Percentiles rank a stretch among this genome's conserved stretches.
Conservation (phyloP, 2,329 filamentous ascomycete species). For the Claviceps pazoutovae region DNA sequence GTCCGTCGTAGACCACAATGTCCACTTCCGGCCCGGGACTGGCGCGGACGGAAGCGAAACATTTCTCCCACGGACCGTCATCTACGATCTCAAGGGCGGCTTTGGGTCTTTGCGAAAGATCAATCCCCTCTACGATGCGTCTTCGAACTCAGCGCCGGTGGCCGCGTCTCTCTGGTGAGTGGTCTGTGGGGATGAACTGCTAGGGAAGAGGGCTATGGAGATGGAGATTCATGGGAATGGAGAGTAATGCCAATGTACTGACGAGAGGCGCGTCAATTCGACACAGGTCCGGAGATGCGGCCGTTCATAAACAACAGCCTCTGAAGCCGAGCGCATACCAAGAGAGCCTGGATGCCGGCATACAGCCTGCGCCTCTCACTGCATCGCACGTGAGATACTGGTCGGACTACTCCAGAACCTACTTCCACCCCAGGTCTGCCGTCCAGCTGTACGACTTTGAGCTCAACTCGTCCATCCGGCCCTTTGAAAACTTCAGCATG, state of each 20-base stretch:
- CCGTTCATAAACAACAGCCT: slow-evolving; percentile 52
- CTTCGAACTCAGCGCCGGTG: slow-evolving; percentile 15
- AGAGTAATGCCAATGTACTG: background rate
- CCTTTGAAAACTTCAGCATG: slow-evolving; percentile 81
- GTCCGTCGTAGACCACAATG: slow-evolving; percentile 33
- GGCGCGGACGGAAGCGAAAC: slow-evolving; percentile 78
- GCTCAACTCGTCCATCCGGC: slow-evolving; percentile 62
- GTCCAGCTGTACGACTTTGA: slow-evolving; percentile 82
- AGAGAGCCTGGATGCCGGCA: slow-evolving; percentile 59
- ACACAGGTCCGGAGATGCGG: slow-evolving; percentile 48
- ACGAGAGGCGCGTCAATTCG: background rate
- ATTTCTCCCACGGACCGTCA: slow-evolving; percentile 77
- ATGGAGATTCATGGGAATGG: background rate
- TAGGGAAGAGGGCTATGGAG: background rate
- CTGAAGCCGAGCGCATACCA: slow-evolving; percentile 67
- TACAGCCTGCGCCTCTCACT: slow-evolving; percentile 50
- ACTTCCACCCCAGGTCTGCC: slow-evolving; percentile 77
- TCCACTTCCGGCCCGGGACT: slow-evolving; percentile 77
- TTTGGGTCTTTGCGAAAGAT: slow-evolving; percentile 81
- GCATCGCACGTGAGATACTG: slow-evolving; percentile 74
- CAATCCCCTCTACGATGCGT: slow-evolving; percentile 68
- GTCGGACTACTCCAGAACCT: slow-evolving; percentile 92
- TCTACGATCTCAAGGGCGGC: slow-evolving; percentile 89
- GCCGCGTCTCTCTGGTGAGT: slow-evolving; percentile 21
- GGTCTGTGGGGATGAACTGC: background rate